Conservation (phyloP, 2,329 filamentous ascomycete species). For the Fusarium sacchari region DNA sequence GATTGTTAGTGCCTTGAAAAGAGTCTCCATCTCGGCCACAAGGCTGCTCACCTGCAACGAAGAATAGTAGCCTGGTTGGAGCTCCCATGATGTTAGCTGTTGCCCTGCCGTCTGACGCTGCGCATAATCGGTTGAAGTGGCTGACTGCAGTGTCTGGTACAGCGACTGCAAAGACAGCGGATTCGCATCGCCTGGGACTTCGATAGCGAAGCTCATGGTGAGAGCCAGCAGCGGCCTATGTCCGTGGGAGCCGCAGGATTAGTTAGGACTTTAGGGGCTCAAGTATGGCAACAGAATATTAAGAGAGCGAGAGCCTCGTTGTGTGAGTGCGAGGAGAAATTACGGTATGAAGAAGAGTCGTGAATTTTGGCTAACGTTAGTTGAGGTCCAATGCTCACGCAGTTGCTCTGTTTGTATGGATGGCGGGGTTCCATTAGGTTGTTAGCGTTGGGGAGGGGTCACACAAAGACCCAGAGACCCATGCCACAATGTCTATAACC, state of each 20-base stretch:
- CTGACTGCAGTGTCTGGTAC: slow-evolving; percentile 70
- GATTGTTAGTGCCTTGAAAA: slow-evolving; percentile 19
- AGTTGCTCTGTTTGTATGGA: slow-evolving; percentile 27
- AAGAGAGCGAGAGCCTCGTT: neutral
- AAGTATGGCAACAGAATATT: neutral
- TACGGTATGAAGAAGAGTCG: slow-evolving; percentile 25
- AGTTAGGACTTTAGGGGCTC: slow-evolving; percentile 1
- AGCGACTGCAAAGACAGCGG: slow-evolving; percentile 73
- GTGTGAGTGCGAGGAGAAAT: slow-evolving; percentile 20
- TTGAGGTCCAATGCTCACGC: slow-evolving; percentile 23
- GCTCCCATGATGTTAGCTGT: slow-evolving; percentile 79
- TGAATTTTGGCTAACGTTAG: slow-evolving; percentile 34
- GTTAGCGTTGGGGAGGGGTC: slow-evolving; percentile 32
- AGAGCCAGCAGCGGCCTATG: slow-evolving; percentile 31
- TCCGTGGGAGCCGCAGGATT: slow-evolving; percentile 29
- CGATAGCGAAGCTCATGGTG: slow-evolving; percentile 76
- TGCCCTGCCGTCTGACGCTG: slow-evolving; percentile 74
- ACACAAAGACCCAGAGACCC: slow-evolving; percentile 16
- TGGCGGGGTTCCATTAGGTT: slow-evolving; percentile 35
- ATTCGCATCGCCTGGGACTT: slow-evolving; percentile 83
- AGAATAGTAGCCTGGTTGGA: slow-evolving; percentile 71
- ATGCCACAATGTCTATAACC: slow-evolving; percentile 26
- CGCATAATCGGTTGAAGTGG: slow-evolving; percentile 69
- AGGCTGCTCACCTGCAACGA: slow-evolving; percentile 69
- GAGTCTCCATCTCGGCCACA: neutral